Conservation (phyloP, 2,329 filamentous ascomycete genomes). For the Ophiostoma ulmi region DNA sequence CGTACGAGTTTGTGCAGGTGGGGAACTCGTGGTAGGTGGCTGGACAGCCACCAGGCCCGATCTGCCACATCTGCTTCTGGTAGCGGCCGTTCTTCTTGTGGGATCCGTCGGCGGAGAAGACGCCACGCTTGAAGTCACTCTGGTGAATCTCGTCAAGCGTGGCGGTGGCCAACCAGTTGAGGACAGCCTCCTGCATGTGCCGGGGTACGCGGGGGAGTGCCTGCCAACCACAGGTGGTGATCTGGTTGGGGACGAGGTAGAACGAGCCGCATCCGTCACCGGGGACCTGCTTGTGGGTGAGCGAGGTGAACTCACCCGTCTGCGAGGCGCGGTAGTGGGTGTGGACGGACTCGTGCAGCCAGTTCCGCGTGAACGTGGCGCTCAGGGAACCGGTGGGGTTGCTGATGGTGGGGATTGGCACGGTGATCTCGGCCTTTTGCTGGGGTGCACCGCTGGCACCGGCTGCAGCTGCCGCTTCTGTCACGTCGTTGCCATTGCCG, state of each 20-base stretch:
- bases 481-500: neutral
- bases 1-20: slow-evolving; percentile 20
- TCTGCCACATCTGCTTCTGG: slow-evolving; percentile 22
- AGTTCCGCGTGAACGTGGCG: slow-evolving; percentile 17
- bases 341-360: slow-evolving; percentile 24
- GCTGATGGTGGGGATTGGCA: slow-evolving; percentile 16
- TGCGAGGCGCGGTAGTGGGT: slow-evolving; percentile 22
- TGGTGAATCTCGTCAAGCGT: slow-evolving; percentile 15
- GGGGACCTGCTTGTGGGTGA: slow-evolving; percentile 24
- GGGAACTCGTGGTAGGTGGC: slow-evolving; percentile 24
- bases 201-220: slow-evolving; percentile 20
- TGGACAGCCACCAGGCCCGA: slow-evolving; percentile 24
- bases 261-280: slow-evolving; percentile 29
- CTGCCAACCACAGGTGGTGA: slow-evolving; percentile 26
- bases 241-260: slow-evolving; percentile 23
- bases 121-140: slow-evolving; percentile 19
- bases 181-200: slow-evolving; percentile 11
- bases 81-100: neutral
- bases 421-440: neutral
- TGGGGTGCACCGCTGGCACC: neutral
- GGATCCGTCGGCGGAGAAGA: neutral
- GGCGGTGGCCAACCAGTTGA: slow-evolving; percentile 17
- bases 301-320: slow-evolving; percentile 20
- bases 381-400: slow-evolving; percentile 17
- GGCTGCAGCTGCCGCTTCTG: neutral